These are phyloP conservation scores for Cladosporium sp. DNA, from an alignment of 2,329 filamentous ascomycete species.

Conservation along the genomic window DNA sequence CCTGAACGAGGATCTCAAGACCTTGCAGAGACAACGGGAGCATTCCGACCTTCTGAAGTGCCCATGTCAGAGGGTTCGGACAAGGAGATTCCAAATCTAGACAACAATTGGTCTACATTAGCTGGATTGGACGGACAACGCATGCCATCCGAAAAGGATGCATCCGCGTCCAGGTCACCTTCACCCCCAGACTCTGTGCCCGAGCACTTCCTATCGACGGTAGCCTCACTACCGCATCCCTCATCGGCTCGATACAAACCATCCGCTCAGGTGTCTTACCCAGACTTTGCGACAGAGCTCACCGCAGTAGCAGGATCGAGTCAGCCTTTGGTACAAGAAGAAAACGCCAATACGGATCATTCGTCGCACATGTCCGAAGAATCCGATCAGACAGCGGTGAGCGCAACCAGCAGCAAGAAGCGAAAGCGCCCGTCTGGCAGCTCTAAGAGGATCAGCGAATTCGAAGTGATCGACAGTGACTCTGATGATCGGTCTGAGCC, in stretches of 20 bases:
- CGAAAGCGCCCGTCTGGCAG: neutral
- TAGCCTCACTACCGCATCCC: too few species aligned
- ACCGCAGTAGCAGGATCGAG: too few species aligned
- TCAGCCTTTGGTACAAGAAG: neutral
- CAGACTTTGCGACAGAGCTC: too few species aligned
- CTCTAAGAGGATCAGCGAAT: neutral
- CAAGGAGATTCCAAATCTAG: neutral
- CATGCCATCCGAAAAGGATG: too few species aligned
- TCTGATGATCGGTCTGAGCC: neutral
- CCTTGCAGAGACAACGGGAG: neutral
- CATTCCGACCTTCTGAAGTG: neutral
- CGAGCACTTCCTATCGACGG: too few species aligned
- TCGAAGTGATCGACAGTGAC: slow-evolving; percentile 2
- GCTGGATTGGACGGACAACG: too few species aligned
- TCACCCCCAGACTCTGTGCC: too few species aligned
- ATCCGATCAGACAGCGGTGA: neutral
- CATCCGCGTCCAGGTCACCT: too few species aligned
- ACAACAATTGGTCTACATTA: too few species aligned
- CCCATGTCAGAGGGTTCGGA: neutral
- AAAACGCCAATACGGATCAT: neutral
- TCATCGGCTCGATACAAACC: too few species aligned
- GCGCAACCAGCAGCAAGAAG: neutral
- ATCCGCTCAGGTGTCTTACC: too few species aligned
- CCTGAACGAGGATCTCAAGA: neutral
- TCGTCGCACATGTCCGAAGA: neutral